Evolutionary conservation across 768 basidiomycete genomes (phyloP).

Genomic region (Tricholoma bakamatsutake): DNA sequence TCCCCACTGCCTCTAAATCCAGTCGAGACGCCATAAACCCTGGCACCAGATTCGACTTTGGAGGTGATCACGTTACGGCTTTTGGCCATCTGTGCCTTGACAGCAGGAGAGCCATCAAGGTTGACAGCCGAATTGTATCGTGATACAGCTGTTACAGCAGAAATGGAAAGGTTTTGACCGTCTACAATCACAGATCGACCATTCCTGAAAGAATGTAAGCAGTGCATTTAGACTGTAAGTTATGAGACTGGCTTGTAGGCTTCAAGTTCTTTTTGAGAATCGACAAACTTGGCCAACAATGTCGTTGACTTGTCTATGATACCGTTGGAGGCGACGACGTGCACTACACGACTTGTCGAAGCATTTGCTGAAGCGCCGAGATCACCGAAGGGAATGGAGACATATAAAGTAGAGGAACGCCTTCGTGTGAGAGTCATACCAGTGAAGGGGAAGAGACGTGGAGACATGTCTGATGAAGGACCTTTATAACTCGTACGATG

Average conservation of each 20-base stretch:
- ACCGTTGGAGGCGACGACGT: slow-evolving; percentile 13
- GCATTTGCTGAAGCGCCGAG: slow-evolving; percentile 16
- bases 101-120: slow-evolving; percentile 42
- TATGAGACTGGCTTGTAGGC: slow-evolving; percentile 46
- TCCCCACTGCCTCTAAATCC: slow-evolving; percentile 90
- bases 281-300: slow-evolving; percentile 52
- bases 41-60: slow-evolving; percentile 62
- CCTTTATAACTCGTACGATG: not conserved
- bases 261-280: slow-evolving; percentile 57
- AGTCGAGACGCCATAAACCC: slow-evolving; percentile 78
- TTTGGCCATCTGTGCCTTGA: slow-evolving; percentile 50
- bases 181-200: slow-evolving; percentile 62
- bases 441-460: slow-evolving; percentile 2
- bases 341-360: slow-evolving; percentile 13
- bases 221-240: not conserved
- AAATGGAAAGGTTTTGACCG: slow-evolving; percentile 66
- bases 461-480: slow-evolving; percentile 22
- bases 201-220: slow-evolving; percentile 32
- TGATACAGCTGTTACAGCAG: slow-evolving; percentile 72
- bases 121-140: slow-evolving; percentile 50
- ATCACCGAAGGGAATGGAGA: slow-evolving; percentile 10
- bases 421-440: slow-evolving; percentile 17
- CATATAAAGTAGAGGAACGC: slow-evolving; percentile 22
- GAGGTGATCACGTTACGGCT: slow-evolving; percentile 58
- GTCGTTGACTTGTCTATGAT: slow-evolving; percentile 19